Evolutionary conservation across 345 rosid species (phyloP), one percentile per base, ranked within the genome.

Genomic region (Anastatica hierochuntica): DNA sequence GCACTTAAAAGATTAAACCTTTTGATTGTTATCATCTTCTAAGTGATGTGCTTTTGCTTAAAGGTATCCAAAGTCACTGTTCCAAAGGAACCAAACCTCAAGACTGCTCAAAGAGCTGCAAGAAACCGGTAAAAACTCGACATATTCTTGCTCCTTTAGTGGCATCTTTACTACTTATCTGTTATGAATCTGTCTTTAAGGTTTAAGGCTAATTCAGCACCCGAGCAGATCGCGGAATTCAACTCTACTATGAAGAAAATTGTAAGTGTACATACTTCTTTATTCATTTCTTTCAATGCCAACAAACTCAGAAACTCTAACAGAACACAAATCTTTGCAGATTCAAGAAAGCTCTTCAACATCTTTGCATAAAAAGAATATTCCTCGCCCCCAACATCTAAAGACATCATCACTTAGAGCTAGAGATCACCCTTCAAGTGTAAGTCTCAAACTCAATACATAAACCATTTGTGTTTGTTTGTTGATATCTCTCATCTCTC

Each of bases 51-150:
- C n/a, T 38, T 44, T 13, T 44, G 41, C 54, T 54, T 46, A 18
- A 14, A 59, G 71, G 61, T 21, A 23, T 52, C 56, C 14, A 67
- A 60, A 60, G 46, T 53, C 50, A 66, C 66, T 13, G 39, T 66
- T 51, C 71, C 71, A 59, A 59, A 52, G 0, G 66, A 67, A 40
- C 66, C 66, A 11, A 67, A 67, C 39, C 66, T 67, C 43, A 53
- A 52, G 39, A 67, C 71, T 31, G 66, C 71, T 0, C 66, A 60
- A 45, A 67, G 71, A 17, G 71, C 66, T 31, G 1, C 39, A 31
- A 59, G 56, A 45, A 43, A 21, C 8, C 13, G 56, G 71, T 67
- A 59, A 39, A 30, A 45, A 59, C 34, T 30, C 13, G 20, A 27
- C 8, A 26, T 42, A 9, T 10, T 58, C 31, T 14, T 12, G 6